Base-by-base conservation (phyloP, 441 rosid genomes). In the Bruguiera hainesii region DNA sequence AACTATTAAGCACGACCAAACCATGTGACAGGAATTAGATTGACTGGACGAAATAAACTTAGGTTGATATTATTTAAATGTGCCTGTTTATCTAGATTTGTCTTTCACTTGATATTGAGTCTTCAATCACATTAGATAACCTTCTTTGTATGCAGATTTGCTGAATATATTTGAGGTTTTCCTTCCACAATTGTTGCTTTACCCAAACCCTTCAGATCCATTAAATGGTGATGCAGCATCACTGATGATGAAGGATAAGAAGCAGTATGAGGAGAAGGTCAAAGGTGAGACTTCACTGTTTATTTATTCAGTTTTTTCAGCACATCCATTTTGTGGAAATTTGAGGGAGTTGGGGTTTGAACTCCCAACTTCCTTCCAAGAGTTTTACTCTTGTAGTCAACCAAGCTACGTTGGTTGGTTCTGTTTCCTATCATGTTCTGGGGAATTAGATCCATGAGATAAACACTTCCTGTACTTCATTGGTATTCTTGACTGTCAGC, bases 141-240 rank as follows among this genome's bases (percentile, higher is more conserved):
- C 53, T 65, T 64, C 56, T 69, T 23, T 71, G 65, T 49, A 30
- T 68, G 77, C 80, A 81, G 89, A 80, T 79, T 86, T 84, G 46
- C 63, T 81, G 66, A 85, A 82, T 58, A 81, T 82, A 37, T 85
- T 85, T 71, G 89, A 85, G 66, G 81, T 79, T 50, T 85, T 85
- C 71, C 85, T 85, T 67, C 89, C 87, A 2, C 89, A 82, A 60
- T 76, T 85, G 49, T 73, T 85, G 65, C 82, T 81, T 37, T 85
- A 85, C 59, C 89, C 89, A 23, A 84, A 84, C 46, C 78, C 85
- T 52, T 79, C 83, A 60, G 85, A 82, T 68, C 85, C 85, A 8
- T 76, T 85, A 29, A 85, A 85, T 63, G 76, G 84, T 53, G 89
- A 85, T 50, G 87, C 89, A n/a, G 87, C 87, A 26, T 82, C 89